Conservation (phyloP, 768 basidiomycete species). For the Mycena polygramma region DNA sequence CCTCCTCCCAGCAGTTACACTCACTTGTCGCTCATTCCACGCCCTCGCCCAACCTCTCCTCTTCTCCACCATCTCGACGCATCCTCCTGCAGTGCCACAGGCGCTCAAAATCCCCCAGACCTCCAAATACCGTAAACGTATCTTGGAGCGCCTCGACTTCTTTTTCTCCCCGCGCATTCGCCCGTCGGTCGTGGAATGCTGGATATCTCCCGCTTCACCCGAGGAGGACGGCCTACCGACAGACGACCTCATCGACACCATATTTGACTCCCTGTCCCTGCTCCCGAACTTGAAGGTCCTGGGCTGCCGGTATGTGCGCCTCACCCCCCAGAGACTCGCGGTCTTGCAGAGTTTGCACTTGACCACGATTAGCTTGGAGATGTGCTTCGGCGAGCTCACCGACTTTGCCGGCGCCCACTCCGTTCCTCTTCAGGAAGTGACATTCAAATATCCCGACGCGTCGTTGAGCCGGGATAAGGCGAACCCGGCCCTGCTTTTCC, state of each 20-base stretch:
- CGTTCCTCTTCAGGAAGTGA: conserved; percentile 31
- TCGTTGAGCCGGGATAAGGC: conserved; percentile 25
- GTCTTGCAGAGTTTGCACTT: conserved; percentile 46
- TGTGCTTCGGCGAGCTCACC: conserved; percentile 35
- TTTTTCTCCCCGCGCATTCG: conserved; percentile 50
- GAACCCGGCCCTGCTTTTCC: conserved; percentile 34
- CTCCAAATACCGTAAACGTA: conserved; percentile 47
- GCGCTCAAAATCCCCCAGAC: conserved; percentile 40
- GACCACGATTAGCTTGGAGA: conserved; percentile 50
- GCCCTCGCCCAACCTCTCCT: conserved; percentile 53
- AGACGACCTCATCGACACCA: conserved; percentile 47
- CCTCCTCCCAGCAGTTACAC: conserved; percentile 47
- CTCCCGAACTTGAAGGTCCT: conserved; percentile 51
- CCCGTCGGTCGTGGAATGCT: conserved; percentile 50
- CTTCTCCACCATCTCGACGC: conserved; percentile 53
- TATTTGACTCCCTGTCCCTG: conserved; percentile 45
- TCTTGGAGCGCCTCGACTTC: conserved; percentile 46
- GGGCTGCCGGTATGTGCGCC: conserved; percentile 54
- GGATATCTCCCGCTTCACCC: conserved; percentile 51
- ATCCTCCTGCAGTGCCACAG: conserved; percentile 45
- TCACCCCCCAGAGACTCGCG: conserved; percentile 49
- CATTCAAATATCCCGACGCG: conserved; percentile 32
- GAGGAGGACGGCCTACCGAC: conserved; percentile 50
- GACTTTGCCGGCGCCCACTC: conserved; percentile 30
- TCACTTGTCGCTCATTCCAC: conserved; percentile 49